Percentiles rank a stretch among this genome's conserved stretches.
These are phyloP conservation scores for Venustampulla echinocandica DNA, from an alignment of 495 filamentous ascomycete species.

Conservation along the genomic window DNA sequence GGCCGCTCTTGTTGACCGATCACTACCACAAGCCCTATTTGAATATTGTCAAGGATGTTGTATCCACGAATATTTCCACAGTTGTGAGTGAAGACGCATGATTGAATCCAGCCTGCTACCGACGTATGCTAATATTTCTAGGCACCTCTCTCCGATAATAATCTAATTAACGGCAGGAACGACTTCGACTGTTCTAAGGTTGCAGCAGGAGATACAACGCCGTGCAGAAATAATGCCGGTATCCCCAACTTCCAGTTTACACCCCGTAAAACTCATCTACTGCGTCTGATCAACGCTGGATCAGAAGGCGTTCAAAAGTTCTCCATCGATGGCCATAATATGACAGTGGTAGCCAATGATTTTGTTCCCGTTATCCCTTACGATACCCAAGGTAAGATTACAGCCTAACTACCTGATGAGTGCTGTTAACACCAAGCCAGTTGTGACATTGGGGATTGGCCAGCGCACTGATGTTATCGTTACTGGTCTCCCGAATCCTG, in stretches of 20 bases:
- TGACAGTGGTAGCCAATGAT: conserved; percentile 43
- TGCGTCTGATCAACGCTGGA: conserved; percentile 43
- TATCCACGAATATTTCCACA: conserved; percentile 15
- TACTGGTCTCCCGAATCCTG: conserved; percentile 37
- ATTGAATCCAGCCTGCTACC: not conserved
- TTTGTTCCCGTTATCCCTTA: conserved; percentile 45
- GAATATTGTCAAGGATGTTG: conserved; percentile 30
- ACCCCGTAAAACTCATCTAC: conserved; percentile 38
- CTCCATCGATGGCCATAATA: conserved; percentile 39
- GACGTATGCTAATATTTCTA: not conserved
- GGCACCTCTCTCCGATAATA: conserved; percentile 31
- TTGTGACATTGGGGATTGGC: conserved; percentile 34
- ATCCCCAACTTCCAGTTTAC: conserved; percentile 40
- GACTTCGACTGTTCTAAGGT: conserved; percentile 39
- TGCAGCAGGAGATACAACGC: conserved; percentile 16
- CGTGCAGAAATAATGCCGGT: conserved; percentile 35
- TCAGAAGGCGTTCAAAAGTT: conserved; percentile 41
- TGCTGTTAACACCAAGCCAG: not conserved
- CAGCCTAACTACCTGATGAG: not conserved
- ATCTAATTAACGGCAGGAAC: conserved; percentile 44
- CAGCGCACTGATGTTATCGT: conserved; percentile 65
- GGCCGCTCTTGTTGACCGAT: conserved; percentile 40
- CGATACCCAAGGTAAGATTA: conserved; percentile 23
- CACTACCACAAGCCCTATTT: conserved; percentile 37
- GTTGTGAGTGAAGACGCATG: conserved; percentile 15